Base-by-base conservation (phyloP, 345 rosid genomes). In the Brassica carinata region DNA sequence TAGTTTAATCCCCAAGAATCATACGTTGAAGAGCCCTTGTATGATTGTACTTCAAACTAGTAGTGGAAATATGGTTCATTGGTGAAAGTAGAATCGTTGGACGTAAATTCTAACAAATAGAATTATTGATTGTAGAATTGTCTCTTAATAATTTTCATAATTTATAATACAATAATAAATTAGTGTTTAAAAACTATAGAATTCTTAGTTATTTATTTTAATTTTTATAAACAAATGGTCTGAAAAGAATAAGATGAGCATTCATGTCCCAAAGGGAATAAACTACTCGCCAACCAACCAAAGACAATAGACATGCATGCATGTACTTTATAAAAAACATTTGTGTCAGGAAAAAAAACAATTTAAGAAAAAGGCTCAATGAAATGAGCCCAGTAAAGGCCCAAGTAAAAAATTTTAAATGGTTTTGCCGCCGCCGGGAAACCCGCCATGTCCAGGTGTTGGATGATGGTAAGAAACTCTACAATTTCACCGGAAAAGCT, bases 391-490 rank as follows among this genome's bases (percentile, higher is more conserved):
- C 70, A 36, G 19, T 18, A 27, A 27, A 27, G 65, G n/a, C 66
- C 66, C 66, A 62, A 62, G 0, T n/a, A 11, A 18, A 23, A 62
- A 13, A 11, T 13, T 29, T 63, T 62, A 18, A 36, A 38, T 38
- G 19, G 71, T 5, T 67, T 67, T 67, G 31, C 31, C 17, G 55
- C 70, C 53, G 55, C 10, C 55, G 55, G 53, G 71, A 36, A 67
- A 18, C 55, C 55, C 11, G 55, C 27, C 71, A 53, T 75, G 62
- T 4, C 57, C 19, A 14, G 58, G 40, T 71, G 69, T 18, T 63
- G 74, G 78, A 43, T 66, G 69, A 81, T 76, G 80, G 74, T 76
- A 30, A 76, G 17, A 33, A 15, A 6, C 23, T 18, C 8, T 2
- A 5, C 67, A 17, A 70, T 75, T 70, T 18, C 11, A 30, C 36